These are phyloP conservation scores for Verbascum thapsus DNA, from an alignment of 257 asterid species.

Conservation along the genomic window DNA sequence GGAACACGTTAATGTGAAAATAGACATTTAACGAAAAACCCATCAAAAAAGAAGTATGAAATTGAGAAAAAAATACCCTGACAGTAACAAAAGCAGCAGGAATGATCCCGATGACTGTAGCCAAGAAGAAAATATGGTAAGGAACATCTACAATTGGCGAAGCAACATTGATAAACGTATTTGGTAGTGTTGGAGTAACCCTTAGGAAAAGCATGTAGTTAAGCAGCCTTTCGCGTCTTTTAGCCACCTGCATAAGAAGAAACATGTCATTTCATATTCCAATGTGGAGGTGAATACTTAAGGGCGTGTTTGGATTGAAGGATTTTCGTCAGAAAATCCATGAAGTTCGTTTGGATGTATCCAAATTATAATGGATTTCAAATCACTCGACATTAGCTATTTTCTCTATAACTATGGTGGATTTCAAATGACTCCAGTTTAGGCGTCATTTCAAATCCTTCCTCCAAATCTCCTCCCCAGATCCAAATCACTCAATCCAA, in stretches of 20 bases:
- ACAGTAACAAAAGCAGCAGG: slow-evolving; percentile 97
- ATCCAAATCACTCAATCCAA: too few relatives aligned
- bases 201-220: slow-evolving; percentile 95
- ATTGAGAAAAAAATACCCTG: slow-evolving; percentile 56
- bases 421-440: too few relatives aligned
- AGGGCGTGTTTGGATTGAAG: too few relatives aligned
- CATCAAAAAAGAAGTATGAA: not conserved
- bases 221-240: slow-evolving; percentile 66
- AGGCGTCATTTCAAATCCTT: too few relatives aligned
- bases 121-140: slow-evolving; percentile 82
- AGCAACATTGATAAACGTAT: slow-evolving; percentile 90
- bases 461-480: too few relatives aligned
- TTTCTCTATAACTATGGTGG: too few relatives aligned
- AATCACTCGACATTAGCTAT: too few relatives aligned
- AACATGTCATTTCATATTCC: not conserved
- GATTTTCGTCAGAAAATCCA: too few relatives aligned
- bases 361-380: too few relatives aligned
- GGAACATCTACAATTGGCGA: slow-evolving; percentile 97
- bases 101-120: slow-evolving; percentile 79
- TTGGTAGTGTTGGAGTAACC: slow-evolving; percentile 95
- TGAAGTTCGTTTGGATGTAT: too few relatives aligned
- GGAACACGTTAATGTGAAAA: too few relatives aligned
- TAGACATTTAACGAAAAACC: not conserved
- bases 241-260: slow-evolving; percentile 63
- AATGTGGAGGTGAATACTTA: slow-evolving; percentile 21